Evolutionary conservation across 192 early-diverging fungal species (phyloP).

Genomic region (Dimargaris verticillata): DNA sequence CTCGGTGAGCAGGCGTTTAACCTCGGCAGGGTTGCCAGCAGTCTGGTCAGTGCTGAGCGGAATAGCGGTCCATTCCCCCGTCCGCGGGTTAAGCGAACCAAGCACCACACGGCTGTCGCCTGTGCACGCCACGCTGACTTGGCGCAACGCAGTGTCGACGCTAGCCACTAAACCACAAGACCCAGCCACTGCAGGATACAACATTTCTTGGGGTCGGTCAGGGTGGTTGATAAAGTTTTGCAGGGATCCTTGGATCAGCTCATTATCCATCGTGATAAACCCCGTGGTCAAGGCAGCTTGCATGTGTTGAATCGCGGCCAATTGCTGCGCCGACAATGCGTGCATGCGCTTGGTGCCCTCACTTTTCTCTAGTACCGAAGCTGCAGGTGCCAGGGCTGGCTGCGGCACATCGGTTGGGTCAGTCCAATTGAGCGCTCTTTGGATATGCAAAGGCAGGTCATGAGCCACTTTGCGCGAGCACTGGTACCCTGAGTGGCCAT

Average conservation of each 20-base stretch:
- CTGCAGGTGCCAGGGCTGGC: background rate
- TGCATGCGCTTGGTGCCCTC: background rate
- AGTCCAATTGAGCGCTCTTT: constrained; percentile 1
- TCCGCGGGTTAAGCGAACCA: constrained; percentile 19
- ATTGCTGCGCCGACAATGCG: background rate
- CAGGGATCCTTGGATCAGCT: background rate
- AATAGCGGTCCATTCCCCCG: constrained; percentile 29
- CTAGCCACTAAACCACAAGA: constrained; percentile 23
- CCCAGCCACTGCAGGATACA: constrained; percentile 15
- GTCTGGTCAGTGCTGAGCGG: constrained; percentile 49
- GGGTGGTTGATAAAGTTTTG: constrained; percentile 5
- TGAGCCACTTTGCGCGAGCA: constrained; percentile 8
- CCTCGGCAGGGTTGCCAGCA: constrained; percentile 30
- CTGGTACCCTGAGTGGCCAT: constrained; percentile 21
- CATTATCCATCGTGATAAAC: constrained; percentile 5
- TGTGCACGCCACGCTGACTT: constrained; percentile 22
- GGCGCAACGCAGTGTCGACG: constrained; percentile 15
- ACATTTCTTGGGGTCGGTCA: background rate
- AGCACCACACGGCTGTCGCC: constrained; percentile 25
- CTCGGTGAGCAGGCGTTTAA: constrained; percentile 36
- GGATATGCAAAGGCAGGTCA: background rate
- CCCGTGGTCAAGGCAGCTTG: constrained; percentile 1
- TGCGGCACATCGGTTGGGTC: too few relatives aligned
- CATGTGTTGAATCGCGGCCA: background rate
- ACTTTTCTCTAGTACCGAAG: background rate